Conservation (phyloP, 1,284 basidiomycete species). For the Pyrrhoderma lamaoense region DNA sequence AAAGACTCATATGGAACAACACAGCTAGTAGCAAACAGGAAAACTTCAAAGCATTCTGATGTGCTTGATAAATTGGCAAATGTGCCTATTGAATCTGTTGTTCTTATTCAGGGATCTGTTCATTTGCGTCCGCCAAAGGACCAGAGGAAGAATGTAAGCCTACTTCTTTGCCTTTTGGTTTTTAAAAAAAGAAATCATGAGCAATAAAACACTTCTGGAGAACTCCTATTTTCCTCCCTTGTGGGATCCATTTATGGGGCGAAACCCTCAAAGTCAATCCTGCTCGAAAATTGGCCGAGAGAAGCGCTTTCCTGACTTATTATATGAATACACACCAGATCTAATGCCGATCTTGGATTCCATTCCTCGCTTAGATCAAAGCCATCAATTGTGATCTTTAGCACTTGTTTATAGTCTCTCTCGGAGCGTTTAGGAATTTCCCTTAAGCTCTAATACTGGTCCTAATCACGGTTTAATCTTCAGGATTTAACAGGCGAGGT, state of each 20-base stretch:
- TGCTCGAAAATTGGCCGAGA: constrained; percentile 12
- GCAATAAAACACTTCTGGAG: too few species aligned
- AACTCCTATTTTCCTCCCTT: too few species aligned
- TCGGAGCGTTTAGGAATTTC: too few species aligned
- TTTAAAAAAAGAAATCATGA: neutral
- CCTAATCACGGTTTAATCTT: constrained; percentile 4
- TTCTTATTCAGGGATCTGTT: constrained; percentile 70
- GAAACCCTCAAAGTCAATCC: neutral
- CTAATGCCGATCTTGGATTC: constrained; percentile 14
- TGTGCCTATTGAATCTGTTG: constrained; percentile 68
- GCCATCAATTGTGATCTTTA: constrained; percentile 1
- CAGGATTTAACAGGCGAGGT: constrained; percentile 65
- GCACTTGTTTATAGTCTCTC: too few species aligned
- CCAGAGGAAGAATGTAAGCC: constrained; percentile 34
- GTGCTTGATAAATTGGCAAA: constrained; percentile 44
- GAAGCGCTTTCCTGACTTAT: constrained; percentile 4
- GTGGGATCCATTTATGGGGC: neutral
- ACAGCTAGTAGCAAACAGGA: constrained; percentile 66
- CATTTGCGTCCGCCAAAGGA: constrained; percentile 54
- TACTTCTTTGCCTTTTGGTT: constrained; percentile 8
- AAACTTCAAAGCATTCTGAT: constrained; percentile 24
- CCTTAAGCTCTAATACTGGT: neutral
- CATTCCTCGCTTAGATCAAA: constrained; percentile 8
- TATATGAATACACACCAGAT: constrained; percentile 8
- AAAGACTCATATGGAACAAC: constrained; percentile 69